Percentiles rank a stretch among this genome's conserved stretches.
Conservation (phyloP, 306 rosid species). For the Prunus mongolica region DNA sequence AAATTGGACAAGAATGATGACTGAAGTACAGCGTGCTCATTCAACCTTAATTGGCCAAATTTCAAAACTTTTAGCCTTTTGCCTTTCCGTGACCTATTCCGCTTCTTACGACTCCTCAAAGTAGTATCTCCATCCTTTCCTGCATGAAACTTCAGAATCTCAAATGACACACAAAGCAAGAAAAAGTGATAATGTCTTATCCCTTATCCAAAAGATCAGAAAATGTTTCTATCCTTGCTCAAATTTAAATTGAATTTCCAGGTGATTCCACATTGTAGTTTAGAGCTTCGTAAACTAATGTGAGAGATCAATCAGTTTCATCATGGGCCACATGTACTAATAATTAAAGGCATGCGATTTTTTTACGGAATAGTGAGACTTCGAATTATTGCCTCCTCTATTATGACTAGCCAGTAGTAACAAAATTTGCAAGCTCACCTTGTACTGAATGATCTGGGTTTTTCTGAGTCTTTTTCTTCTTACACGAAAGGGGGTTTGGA, state of each 20-base stretch:
- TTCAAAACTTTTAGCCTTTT: not conserved
- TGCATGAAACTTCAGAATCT: constrained; percentile 10
- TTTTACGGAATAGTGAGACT: not conserved
- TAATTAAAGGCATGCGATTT: not conserved
- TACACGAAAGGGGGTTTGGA: constrained; percentile 88
- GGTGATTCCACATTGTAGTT: not conserved
- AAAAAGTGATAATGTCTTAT: not conserved
- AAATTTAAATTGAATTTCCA: not conserved
- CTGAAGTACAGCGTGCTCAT: too few species aligned
- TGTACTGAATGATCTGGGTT: constrained; percentile 33
- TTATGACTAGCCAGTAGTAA: not conserved
- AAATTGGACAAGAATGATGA: too few species aligned
- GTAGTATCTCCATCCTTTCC: constrained; percentile 22
- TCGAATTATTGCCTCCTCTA: not conserved
- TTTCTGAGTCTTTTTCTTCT: constrained; percentile 56
- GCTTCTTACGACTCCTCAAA: constrained; percentile 22
- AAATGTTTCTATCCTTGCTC: not conserved
- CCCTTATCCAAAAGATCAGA: not conserved
- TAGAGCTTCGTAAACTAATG: not conserved
- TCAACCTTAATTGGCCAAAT: too few species aligned
- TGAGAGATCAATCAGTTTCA: not conserved
- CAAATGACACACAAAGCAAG: constrained; percentile 4
- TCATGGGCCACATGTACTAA: not conserved
- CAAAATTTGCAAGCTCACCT: constrained; percentile 38
- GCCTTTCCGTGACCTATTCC: constrained; percentile 29